Percentiles rank a stretch among this genome's conserved stretches.
These are phyloP conservation scores for Podospora australis DNA, from an alignment of 495 filamentous ascomycete species.

Conservation along the genomic window DNA sequence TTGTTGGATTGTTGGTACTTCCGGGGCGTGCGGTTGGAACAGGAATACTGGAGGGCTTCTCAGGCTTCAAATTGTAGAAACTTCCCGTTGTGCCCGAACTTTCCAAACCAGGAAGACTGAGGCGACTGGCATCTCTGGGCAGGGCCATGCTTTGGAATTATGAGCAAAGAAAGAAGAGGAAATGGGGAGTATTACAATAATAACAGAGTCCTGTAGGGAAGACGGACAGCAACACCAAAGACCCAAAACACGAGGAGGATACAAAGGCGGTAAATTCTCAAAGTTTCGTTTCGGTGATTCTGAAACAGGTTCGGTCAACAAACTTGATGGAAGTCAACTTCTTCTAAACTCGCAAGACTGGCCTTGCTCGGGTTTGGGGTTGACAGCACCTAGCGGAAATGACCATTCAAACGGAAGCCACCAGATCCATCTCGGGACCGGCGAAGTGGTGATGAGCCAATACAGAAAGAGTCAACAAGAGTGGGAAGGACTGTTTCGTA, in stretches of 20 bases:
- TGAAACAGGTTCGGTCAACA: no score
- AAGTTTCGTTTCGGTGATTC: no score
- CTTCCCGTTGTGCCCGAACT: constrained; percentile 14
- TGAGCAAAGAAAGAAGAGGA: background rate
- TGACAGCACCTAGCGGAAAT: no score
- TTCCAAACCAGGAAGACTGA: constrained; percentile 11
- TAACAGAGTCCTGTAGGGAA: background rate
- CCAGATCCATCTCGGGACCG: no score
- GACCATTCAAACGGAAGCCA: no score
- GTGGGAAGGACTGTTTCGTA: no score
- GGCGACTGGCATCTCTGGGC: constrained; percentile 8
- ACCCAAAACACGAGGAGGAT: background rate
- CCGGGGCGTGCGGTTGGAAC: constrained; percentile 11
- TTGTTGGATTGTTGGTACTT: background rate
- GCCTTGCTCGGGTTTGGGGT: no score
- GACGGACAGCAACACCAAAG: background rate
- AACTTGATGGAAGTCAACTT: no score
- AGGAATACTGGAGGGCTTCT: constrained; percentile 21
- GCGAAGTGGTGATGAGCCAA: no score
- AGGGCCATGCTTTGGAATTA: constrained; percentile 11
- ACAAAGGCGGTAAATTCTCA: background rate
- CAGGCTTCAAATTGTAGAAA: constrained; percentile 22
- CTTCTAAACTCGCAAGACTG: no score
- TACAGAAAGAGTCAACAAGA: no score
- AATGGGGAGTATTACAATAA: background rate